Evolutionary conservation across 83 land plant genomes (phyloP).

Genomic region (Thuja plicata): DNA sequence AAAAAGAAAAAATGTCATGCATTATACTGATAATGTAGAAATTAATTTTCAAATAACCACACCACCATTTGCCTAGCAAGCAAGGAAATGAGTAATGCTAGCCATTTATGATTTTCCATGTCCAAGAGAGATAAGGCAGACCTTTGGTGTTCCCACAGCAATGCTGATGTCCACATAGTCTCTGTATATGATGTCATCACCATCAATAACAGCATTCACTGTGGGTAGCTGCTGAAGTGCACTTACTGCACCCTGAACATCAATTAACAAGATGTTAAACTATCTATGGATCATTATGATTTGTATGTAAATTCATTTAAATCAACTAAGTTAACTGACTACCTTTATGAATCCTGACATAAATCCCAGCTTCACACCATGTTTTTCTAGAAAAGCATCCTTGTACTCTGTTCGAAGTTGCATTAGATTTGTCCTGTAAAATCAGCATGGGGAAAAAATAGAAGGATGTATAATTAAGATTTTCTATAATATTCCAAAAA

Average conservation of each 20-base stretch:
- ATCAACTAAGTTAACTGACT: conserved; percentile 13
- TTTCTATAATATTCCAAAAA: not conserved
- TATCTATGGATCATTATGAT: not conserved
- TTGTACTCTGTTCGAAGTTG: conserved; percentile 92
- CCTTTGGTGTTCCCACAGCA: conserved; percentile 97
- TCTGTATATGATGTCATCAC: conserved; percentile 96
- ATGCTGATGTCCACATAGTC: conserved; percentile 94
- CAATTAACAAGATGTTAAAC: not conserved
- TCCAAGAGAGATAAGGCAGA: conserved; percentile 19
- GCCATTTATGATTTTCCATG: not conserved
- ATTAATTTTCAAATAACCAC: not conserved
- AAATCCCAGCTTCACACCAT: conserved; percentile 94
- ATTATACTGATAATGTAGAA: not conserved
- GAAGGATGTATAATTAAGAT: not conserved
- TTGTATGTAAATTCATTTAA: not conserved
- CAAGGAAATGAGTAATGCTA: not conserved
- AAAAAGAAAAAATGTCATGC: not conserved
- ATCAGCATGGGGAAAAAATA: not conserved
- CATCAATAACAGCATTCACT: conserved; percentile 95
- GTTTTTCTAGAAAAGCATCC: conserved; percentile 87
- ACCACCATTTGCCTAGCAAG: not conserved
- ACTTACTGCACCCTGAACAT: conserved; percentile 82
- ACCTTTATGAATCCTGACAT: conserved; percentile 99
- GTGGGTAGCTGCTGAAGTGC: conserved; percentile 83
- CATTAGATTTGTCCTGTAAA: conserved; percentile 90